A percentile compares a stretch with the other conserved stretches of the same genome.
These are phyloP conservation scores for Rhodomyrtus tomentosa DNA, from an alignment of 345 rosid genomes.

Conservation along the genomic window DNA sequence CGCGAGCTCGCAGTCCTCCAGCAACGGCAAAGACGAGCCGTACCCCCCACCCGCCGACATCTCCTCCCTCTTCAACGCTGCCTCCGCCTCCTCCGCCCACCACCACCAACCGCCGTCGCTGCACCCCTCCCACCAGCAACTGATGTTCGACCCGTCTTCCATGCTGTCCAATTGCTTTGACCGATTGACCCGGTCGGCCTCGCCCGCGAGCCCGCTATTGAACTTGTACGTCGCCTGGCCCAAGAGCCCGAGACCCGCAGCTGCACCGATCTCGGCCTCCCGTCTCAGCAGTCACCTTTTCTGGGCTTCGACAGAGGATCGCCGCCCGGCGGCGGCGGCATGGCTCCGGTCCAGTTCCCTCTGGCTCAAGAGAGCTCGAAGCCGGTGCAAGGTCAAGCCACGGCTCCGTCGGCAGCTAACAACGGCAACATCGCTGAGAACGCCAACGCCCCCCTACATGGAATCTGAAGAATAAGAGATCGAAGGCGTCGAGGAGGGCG, in stretches of 20 bases:
- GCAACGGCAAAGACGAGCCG: slow-evolving; percentile 75
- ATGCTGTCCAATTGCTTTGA: slow-evolving; percentile 44
- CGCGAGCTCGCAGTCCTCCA: slow-evolving; percentile 78
- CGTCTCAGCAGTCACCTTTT: slow-evolving; percentile 18
- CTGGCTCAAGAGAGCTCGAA: background rate
- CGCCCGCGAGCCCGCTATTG: slow-evolving; percentile 14
- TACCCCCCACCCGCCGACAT: slow-evolving; percentile 23
- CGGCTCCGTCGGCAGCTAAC: slow-evolving; percentile 4
- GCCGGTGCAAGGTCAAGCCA: background rate
- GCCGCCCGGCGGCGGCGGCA: background rate
- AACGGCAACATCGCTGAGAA: slow-evolving; percentile 12
- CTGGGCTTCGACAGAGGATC: background rate
- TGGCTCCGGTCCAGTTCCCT: background rate
- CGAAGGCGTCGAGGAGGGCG: slow-evolving; percentile 86
- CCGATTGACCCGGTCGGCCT: slow-evolving; percentile 10
- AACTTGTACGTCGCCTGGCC: slow-evolving; percentile 45
- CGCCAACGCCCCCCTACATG: slow-evolving; percentile 13
- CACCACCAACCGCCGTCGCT: slow-evolving; percentile 10
- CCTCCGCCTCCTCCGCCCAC: background rate
- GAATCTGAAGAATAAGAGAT: slow-evolving; percentile 78
- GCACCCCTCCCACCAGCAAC: slow-evolving; percentile 10
- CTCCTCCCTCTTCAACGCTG: slow-evolving; percentile 4
- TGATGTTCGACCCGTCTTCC: slow-evolving; percentile 27
- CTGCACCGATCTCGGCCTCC: slow-evolving; percentile 34
- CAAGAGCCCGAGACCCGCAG: slow-evolving; percentile 33